phyloP scores from a whole-genome alignment of 2,329 filamentous ascomycete species.

The Diaporthe sp. region DNA sequence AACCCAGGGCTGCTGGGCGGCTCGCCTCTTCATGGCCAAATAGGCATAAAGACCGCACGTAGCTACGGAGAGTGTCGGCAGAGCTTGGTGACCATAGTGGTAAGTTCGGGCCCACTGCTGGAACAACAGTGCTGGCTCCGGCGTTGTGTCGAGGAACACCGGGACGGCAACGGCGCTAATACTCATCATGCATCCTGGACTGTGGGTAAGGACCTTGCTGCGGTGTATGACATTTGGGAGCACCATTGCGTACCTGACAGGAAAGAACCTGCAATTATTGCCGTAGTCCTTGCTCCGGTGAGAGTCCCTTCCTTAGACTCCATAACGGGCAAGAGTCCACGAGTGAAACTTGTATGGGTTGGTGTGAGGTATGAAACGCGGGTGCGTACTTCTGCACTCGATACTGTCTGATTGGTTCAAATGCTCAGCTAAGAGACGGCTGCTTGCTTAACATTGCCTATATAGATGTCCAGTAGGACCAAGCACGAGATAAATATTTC shows the following conservation, averaged over 20 bases:
- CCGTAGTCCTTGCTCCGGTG: neutral
- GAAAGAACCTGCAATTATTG: slow-evolving; percentile 25
- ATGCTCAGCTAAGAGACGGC: no score
- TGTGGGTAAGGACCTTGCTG: neutral
- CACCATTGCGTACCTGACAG: slow-evolving; percentile 13
- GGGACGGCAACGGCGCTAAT: slow-evolving; percentile 50
- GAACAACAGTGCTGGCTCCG: slow-evolving; percentile 46
- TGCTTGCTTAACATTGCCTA: neutral
- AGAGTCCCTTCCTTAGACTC: neutral
- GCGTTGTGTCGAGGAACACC: slow-evolving; percentile 50
- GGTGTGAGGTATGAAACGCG: neutral
- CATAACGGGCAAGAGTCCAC: neutral
- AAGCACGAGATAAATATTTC: neutral
- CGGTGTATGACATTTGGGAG: neutral
- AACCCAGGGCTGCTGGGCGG: slow-evolving; percentile 42
- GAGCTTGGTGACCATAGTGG: slow-evolving; percentile 49
- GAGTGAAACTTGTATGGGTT: neutral
- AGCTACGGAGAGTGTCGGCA: slow-evolving; percentile 49
- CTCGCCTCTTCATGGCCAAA: slow-evolving; percentile 45
- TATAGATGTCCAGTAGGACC: neutral
- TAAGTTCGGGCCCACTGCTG: slow-evolving; percentile 52
- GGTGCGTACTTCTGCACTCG: neutral
- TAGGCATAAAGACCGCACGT: slow-evolving; percentile 48
- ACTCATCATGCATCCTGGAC: slow-evolving; percentile 32
- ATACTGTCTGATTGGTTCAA: neutral